Base-by-base conservation (phyloP, 352 stramenopile genomes). In the Pythium guiyangense region DNA sequence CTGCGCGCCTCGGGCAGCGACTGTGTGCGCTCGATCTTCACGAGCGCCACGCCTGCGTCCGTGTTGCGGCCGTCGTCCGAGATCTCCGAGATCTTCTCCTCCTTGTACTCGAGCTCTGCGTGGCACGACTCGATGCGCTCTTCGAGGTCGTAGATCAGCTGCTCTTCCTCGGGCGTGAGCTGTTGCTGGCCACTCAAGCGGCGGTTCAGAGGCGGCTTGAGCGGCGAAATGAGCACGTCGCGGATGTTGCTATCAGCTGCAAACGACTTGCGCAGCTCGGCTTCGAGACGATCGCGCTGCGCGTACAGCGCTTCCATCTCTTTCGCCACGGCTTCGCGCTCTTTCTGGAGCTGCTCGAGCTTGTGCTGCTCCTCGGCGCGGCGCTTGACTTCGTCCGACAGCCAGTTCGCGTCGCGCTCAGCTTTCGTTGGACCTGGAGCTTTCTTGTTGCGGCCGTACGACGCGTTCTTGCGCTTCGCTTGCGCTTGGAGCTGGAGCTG, bases 81-180 rank as follows among this genome's bases (percentile, higher is more conserved):
- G 35, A 93, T 91, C 44, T 92, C 84, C 1, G 82, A 92, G 18
- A 95, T 92, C 48, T 88, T 88, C 48, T 95, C 86, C 67, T 95
- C 83, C 63, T 95, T 95, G 68, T 94, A 95, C 59, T 95, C 84
- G 17, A 95, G 62, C 51, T 93, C 78, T 1, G 82, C 84, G 64
- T 95, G 86, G 43, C 84, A 93, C 2, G 77, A 83, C 55, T 95
- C 86, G 54, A 95, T 95, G 27, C 81, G 77, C 42, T 95, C 86
- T 59, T 93, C 86, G 48, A 95, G 71, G 50, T 95, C 86, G 43
- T 79, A 88, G 2, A 95, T 64, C 20, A 93, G 49, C 42, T 91
- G 79, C 49, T 93, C 83, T 57, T 95, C 85, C 58, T 88, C 83
- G 34, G 77, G 77, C n/a, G 76, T 88, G 15, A 95, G 63, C 46